These are phyloP conservation scores for Paradendryphiella salina DNA, from an alignment of 2,329 filamentous ascomycete species.

Conservation along the genomic window DNA sequence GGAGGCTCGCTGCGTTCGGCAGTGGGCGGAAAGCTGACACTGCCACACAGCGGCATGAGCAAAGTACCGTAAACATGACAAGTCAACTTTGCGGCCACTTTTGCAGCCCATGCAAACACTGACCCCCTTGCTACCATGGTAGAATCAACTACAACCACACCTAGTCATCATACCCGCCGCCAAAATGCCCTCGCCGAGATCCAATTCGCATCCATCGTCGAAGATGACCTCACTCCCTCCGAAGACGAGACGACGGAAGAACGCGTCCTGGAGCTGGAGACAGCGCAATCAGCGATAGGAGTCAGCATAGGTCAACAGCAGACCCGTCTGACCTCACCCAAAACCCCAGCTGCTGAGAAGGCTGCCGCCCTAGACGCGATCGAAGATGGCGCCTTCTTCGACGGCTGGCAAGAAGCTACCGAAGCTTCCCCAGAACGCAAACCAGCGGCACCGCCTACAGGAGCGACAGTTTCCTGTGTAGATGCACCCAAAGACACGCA, in stretches of 20 bases:
- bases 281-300: conserved; percentile 56
- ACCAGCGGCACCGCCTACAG: neutral
- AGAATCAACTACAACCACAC: conserved; percentile 15
- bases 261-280: conserved; percentile 40
- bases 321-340: conserved; percentile 59
- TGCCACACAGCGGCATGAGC: conserved; percentile 30
- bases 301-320: conserved; percentile 63
- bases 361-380: conserved; percentile 57
- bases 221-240: conserved; percentile 50
- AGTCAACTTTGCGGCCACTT: conserved; percentile 15
- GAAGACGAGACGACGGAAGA: conserved; percentile 48
- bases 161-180: conserved; percentile 19
- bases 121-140: conserved; percentile 24
- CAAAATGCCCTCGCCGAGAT: conserved; percentile 49
- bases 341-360: conserved; percentile 63
- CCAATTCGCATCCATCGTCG: conserved; percentile 47
- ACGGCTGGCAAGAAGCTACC: conserved; percentile 40
- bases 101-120: conserved; percentile 5
- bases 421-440: conserved; percentile 7
- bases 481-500: neutral
- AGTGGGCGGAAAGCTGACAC: conserved; percentile 31
- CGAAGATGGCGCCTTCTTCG: conserved; percentile 54
- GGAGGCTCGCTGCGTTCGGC: conserved; percentile 22
- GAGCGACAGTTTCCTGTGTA: neutral
- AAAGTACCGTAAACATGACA: conserved; percentile 20